Base-by-base conservation (phyloP, 2,329 filamentous ascomycete genomes). In the Beauveria pseudobassiana region DNA sequence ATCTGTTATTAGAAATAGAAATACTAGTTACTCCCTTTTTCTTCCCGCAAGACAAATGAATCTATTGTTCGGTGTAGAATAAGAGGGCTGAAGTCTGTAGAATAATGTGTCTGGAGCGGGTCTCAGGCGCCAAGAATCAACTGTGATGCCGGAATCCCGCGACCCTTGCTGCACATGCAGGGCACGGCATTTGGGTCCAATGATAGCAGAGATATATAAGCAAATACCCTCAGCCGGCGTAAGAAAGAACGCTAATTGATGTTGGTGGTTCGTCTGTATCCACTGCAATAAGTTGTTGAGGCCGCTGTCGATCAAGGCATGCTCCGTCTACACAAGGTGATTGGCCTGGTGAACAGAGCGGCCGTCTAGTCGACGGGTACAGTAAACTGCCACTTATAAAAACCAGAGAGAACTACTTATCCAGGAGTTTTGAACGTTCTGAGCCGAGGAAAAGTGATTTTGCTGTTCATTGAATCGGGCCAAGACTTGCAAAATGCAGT, bases 401-500 rank as follows among this genome's bases (percentile, higher is more conserved):
- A 40, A 7, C 28, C 7, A 38, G 42, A 46, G 42, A 7, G 0
- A 34, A 12, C 3, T 18, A 20, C 52, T 28, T 1, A 9, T 3
- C 1, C 2, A 6, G 20, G 14, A 26, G n/a, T 54, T 8, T 22
- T 28, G n/a, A 9, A 4, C 4, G 18, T 30, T 2, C 22, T 12
- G 24, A 9, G 5, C 14, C 5, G 1, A 16, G n/a, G 5, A 26
- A 2, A 4, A 3, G 5, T 9, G 6, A 3, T 5, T 18, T 18
- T 8, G 1, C 20, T 18, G 2, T 24, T 16, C 12, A 10, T 24
- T 26, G 12, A 38, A 40, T n/a, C 20, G 3, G 22, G 34, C 7
- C 22, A 40, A 53, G 30, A 53, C 38, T n/a, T 26, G 14, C n/a
- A 54, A 49, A 3, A 61, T 61, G 59, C 59, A 61, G 14, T 22